Conservation (phyloP, 2,329 filamentous ascomycete species). For the Exserohilum rostratum region DNA sequence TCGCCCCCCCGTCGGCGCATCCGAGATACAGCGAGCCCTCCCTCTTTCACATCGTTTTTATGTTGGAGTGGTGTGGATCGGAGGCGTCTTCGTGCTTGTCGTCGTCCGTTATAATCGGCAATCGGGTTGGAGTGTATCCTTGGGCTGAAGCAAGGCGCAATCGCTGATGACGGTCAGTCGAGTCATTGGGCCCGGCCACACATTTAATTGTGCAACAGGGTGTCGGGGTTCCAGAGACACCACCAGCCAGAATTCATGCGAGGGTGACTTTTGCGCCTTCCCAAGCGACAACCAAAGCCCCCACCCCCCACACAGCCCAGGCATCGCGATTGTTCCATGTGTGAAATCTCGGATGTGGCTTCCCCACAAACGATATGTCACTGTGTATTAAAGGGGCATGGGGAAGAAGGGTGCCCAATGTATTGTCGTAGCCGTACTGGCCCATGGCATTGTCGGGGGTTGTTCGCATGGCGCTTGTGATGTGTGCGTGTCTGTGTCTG, state of each 20-base stretch:
- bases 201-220: constrained; percentile 7
- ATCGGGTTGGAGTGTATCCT: not conserved
- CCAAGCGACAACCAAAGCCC: not conserved
- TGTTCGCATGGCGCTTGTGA: not conserved
- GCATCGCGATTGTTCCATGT: not conserved
- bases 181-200: constrained; percentile 11
- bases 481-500: not conserved
- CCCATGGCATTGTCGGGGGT: not conserved
- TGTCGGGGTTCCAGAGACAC: not conserved
- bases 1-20: not conserved
- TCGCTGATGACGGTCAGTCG: not conserved
- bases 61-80: not conserved
- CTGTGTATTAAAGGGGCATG: not conserved
- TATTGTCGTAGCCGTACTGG: not conserved
- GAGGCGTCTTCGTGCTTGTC: not conserved
- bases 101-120: not conserved
- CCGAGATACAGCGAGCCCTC: not conserved
- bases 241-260: constrained; percentile 2
- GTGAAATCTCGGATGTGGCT: not conserved
- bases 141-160: not conserved
- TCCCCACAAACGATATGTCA: not conserved
- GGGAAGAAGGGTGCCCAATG: not conserved
- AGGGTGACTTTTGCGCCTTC: not conserved
- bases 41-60: not conserved
- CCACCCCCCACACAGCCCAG: not conserved